A percentile compares a stretch with the other conserved stretches of the same genome.
Conservation (phyloP, 2,329 filamentous ascomycete genomes). For the Drechslerella coelobrocha region DNA sequence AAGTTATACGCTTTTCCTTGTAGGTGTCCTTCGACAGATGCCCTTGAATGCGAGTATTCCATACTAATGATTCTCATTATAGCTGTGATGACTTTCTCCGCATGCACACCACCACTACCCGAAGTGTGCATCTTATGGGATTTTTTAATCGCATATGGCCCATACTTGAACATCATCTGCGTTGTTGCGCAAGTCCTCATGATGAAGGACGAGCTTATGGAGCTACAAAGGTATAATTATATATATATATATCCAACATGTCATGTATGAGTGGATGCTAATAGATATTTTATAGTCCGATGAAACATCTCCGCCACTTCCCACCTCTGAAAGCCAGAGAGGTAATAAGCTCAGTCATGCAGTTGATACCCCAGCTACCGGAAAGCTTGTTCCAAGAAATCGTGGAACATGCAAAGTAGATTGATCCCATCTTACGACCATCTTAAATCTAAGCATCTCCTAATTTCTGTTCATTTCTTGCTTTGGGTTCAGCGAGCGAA, state of each 20-base stretch:
- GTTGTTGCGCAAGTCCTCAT: conserved; percentile 94
- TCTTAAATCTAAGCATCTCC: conserved; percentile 17
- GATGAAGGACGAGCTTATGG: conserved; percentile 81
- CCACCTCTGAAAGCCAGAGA: conserved; percentile 78
- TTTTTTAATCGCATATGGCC: conserved; percentile 93
- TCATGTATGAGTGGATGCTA: conserved; percentile 44
- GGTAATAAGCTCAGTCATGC: conserved; percentile 82
- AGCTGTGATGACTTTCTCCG: conserved; percentile 86
- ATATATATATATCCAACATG: conserved; percentile 16
- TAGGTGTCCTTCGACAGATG: conserved; percentile 29
- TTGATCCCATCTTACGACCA: not conserved
- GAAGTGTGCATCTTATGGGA: conserved; percentile 96
- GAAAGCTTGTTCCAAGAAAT: conserved; percentile 90
- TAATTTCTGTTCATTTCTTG: not conserved
- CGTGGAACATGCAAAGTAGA: conserved; percentile 79
- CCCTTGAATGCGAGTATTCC: not conserved
- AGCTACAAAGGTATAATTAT: conserved; percentile 74
- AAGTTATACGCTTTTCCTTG: conserved; percentile 95
- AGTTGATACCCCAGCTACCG: conserved; percentile 87
- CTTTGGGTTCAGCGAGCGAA: conserved; percentile 22
- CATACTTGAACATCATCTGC: conserved; percentile 92
- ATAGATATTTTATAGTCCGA: conserved; percentile 70
- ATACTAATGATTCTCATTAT: conserved; percentile 2
- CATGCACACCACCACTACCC: conserved; percentile 91
- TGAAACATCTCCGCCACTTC: conserved; percentile 87